Base-by-base conservation (phyloP, 306 rosid species). In the Cicer yamashitae region DNA sequence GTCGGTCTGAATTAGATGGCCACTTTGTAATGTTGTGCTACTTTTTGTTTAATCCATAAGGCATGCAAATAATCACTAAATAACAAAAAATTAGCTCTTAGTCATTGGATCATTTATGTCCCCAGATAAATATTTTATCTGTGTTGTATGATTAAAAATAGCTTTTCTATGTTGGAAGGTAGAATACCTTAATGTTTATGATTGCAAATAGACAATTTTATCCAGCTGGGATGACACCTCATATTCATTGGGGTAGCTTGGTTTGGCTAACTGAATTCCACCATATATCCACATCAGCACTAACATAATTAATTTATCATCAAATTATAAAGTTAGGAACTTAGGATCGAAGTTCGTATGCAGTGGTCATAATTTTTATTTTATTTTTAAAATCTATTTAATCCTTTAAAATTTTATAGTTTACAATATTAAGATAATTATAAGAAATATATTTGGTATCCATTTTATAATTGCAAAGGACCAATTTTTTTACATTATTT, bases 1-100 rank as follows among this genome's bases (percentile, higher is more conserved):
- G 88, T 76, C 90, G 86, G 88, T 72, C 63, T 59, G 82, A 84
- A 84, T 67, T 75, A 11, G 83, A 56, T 40, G 51, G 15, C 59
- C 30, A 65, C 2, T 77, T 65, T 84, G 82, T 59, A 41, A 41
- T 64, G 34, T 69, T 68, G 17, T 48, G 75, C 67, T 41, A 14
- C 78, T 74, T 84, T 77, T 47, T 75, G 7, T 17, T 45, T 56
- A 48, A 41, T 37, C 13, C 5, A 5, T 8, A 30, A 9, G 52
- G 18, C 57, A 68, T 47, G 68, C 77, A 45, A 45, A 73, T 80
- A 2, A 60, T 79, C 51, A 65, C 67, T 63, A 78, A 1, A 56
- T 22, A 83, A 45, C 74, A 66, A 46, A 10, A 10, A 51, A 8
- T 37, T 64, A 5, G 45, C 52, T 56, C 56, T 75, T 12, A 41